phyloP scores from a whole-genome alignment of 208 protist species.

The Leishmania martiniquensis region DNA sequence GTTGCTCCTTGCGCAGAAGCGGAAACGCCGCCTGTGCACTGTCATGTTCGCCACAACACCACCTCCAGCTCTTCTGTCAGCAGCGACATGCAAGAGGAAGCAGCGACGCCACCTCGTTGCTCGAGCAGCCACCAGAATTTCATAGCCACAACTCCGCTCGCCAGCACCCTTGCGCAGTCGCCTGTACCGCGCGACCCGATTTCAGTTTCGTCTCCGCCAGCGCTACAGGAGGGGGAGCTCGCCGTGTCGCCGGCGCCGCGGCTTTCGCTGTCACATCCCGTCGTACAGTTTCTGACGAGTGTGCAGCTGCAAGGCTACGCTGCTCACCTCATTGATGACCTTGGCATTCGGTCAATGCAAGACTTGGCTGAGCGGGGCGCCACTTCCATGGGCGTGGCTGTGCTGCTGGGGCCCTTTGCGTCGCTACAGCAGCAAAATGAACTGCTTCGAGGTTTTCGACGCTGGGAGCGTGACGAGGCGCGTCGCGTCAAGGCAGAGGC shows the following conservation, averaged over 20 bases:
- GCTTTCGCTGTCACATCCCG: conserved; percentile 47
- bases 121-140: not conserved
- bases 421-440: conserved; percentile 65
- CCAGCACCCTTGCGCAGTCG: not conserved
- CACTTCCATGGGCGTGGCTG: conserved; percentile 41
- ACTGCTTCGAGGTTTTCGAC: conserved; percentile 64
- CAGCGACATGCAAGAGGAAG: conserved; percentile 17
- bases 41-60: not conserved
- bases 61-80: not conserved
- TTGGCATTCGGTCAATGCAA: conserved; percentile 44
- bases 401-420: conserved; percentile 56
- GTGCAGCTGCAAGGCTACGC: conserved; percentile 83
- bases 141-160: not conserved
- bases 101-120: conserved; percentile 8
- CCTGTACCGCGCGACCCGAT: not conserved
- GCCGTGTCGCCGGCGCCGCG: not conserved
- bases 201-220: no score
- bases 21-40: not conserved
- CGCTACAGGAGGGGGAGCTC: no score
- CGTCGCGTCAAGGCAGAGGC: conserved; percentile 13
- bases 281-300: conserved; percentile 78
- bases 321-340: conserved; percentile 37
- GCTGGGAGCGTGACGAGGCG: conserved; percentile 31
- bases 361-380: conserved; percentile 38
- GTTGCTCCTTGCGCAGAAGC: not conserved